Evolutionary conservation across 495 filamentous ascomycete genomes (phyloP).

Genomic region (Penicillium robsamsonii): DNA sequence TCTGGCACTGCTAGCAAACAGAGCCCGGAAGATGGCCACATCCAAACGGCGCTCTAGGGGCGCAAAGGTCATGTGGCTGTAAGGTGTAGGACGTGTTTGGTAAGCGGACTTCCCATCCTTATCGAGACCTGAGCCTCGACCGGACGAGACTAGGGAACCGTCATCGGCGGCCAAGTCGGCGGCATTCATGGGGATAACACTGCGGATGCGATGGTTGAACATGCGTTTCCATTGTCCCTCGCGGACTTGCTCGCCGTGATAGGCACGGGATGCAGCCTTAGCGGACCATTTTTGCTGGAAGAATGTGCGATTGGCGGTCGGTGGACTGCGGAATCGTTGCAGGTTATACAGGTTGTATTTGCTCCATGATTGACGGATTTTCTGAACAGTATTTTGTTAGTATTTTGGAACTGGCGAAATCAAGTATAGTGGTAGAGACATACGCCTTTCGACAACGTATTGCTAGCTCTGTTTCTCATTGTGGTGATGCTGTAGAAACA

Average conservation of each 20-base stretch:
- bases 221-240: conserved; percentile 90
- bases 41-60: conserved; percentile 89
- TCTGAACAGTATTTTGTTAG: conserved; percentile 50
- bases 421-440: conserved; percentile 16
- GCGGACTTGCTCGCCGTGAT: conserved; percentile 91
- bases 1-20: conserved; percentile 92
- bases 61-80: conserved; percentile 89
- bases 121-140: conserved; percentile 73
- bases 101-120: conserved; percentile 3
- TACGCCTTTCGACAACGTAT: conserved; percentile 45
- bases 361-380: conserved; percentile 95
- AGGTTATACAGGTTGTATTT: conserved; percentile 97
- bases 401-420: background rate
- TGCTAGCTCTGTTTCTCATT: conserved; percentile 52
- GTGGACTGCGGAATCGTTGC: conserved; percentile 43
- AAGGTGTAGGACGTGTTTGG: conserved; percentile 57
- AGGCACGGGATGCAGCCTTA: conserved; percentile 76
- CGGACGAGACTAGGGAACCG: conserved; percentile 75
- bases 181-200: conserved; percentile 82
- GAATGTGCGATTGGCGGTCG: conserved; percentile 57
- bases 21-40: conserved; percentile 82
- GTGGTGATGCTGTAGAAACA: conserved; percentile 25
- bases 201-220: conserved; percentile 73
- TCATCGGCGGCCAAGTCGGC: conserved; percentile 70
- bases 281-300: conserved; percentile 98